Evolutionary conservation across 305 asterid genomes (phyloP).

Genomic region (Fraxinus latifolia): DNA sequence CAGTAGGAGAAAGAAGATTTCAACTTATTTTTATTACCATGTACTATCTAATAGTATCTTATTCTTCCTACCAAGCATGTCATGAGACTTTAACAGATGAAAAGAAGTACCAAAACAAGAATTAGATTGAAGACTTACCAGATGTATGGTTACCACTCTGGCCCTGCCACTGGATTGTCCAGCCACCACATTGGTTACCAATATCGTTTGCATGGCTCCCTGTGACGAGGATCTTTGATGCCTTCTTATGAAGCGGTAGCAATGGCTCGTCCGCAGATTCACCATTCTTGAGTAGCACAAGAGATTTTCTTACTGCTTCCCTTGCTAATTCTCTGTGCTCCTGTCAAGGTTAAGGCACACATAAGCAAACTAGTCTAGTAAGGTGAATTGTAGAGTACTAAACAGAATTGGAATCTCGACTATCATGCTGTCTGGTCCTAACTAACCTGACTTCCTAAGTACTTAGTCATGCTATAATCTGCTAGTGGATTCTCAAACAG

Average conservation of each 20-base stretch:
- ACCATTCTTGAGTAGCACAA: slow-evolving; percentile 56
- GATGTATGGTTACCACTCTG: slow-evolving; percentile 39
- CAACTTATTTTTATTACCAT: background rate
- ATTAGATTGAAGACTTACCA: slow-evolving; percentile 30
- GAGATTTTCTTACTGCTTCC: slow-evolving; percentile 61
- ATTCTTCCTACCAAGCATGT: background rate
- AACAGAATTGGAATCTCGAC: background rate
- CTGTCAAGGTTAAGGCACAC: slow-evolving; percentile 21
- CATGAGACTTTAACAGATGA: background rate
- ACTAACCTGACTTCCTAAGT: slow-evolving; percentile 48
- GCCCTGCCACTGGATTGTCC: slow-evolving; percentile 64
- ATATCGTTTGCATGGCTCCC: slow-evolving; percentile 49
- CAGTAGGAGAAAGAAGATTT: background rate
- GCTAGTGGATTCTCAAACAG: slow-evolving; percentile 51
- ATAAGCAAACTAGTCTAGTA: background rate
- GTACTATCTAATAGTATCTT: background rate
- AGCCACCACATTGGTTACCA: slow-evolving; percentile 58
- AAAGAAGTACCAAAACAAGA: background rate
- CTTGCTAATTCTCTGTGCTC: slow-evolving; percentile 53
- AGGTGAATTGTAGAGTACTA: background rate
- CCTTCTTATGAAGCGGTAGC: slow-evolving; percentile 48
- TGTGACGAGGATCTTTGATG: slow-evolving; percentile 43
- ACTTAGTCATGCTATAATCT: slow-evolving; percentile 49
- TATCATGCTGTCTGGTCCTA: background rate
- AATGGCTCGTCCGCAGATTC: slow-evolving; percentile 41